Conservation (phyloP, 192 early-diverging fungal genomes). For the Rhizoclosmatium globosum region DNA sequence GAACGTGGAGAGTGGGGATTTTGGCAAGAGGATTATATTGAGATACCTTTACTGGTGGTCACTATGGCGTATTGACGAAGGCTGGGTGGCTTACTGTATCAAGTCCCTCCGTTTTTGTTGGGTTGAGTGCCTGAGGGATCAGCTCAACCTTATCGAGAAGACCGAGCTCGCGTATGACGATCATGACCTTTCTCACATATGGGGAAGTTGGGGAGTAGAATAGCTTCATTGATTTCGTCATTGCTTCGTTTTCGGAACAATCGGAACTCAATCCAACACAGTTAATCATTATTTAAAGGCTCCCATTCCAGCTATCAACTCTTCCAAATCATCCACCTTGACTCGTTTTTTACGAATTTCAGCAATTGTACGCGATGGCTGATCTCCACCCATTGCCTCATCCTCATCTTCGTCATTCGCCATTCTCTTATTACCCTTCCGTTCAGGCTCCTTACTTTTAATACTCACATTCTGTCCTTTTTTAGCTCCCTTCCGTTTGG, state of each 20-base stretch:
- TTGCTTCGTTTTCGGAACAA: not conserved
- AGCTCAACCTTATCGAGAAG: constrained; percentile 16
- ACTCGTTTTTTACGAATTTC: not conserved
- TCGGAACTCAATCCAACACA: too few species aligned
- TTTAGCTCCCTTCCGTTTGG: not conserved
- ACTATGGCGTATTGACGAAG: not conserved
- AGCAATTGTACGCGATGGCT: not conserved
- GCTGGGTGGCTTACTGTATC: not conserved
- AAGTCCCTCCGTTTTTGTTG: not conserved
- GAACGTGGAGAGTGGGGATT: constrained; percentile 36
- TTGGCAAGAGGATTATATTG: constrained; percentile 36
- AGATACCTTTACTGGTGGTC: not conserved
- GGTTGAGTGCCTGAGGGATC: not conserved
- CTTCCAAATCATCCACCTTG: constrained; percentile 27
- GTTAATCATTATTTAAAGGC: too few species aligned
- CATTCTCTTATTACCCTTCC: constrained; percentile 11
- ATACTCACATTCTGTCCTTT: not conserved
- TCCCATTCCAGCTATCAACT: not conserved
- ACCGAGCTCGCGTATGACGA: constrained; percentile 31
- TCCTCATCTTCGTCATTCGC: constrained; percentile 1
- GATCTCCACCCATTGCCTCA: not conserved
- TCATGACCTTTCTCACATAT: constrained; percentile 38
- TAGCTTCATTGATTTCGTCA: constrained; percentile 29
- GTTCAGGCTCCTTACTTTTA: not conserved
- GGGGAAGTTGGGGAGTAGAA: constrained; percentile 36